A percentile compares a stretch with the other conserved stretches of the same genome.
Conservation (phyloP, 441 rosid species). For the Kokia cookei region DNA sequence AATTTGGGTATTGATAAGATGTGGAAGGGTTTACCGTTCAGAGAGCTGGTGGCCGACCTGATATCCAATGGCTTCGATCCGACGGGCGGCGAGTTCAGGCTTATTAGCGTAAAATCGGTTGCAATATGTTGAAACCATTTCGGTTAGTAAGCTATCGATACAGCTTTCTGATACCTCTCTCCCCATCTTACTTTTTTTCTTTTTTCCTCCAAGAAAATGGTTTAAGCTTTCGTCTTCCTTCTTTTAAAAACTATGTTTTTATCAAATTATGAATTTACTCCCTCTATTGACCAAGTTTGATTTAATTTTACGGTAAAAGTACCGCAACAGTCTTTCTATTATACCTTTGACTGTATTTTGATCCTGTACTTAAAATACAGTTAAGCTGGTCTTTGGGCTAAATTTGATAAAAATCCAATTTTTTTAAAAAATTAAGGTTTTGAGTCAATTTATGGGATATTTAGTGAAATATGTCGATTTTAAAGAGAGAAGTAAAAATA, state of each 20-base stretch:
- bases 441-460: too few species aligned
- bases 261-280: background rate
- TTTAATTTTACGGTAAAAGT: too few species aligned
- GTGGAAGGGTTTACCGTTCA: constrained; percentile 26
- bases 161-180: constrained; percentile 97
- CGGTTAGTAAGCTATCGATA: constrained; percentile 66
- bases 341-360: too few species aligned
- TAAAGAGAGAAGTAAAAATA: fast-evolving
- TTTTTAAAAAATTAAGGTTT: too few species aligned
- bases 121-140: constrained; percentile 79
- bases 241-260: background rate
- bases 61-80: constrained; percentile 96
- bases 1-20: background rate
- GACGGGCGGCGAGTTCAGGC: constrained; percentile 89
- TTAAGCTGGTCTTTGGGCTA: too few species aligned
- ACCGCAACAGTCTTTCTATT: too few species aligned
- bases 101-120: constrained; percentile 76
- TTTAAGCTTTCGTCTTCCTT: background rate
- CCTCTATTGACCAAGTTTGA: too few species aligned
- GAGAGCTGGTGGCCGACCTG: constrained; percentile 99
- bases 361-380: too few species aligned
- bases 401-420: too few species aligned
- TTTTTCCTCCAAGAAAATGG: background rate
- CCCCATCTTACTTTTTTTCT: constrained; percentile 24
- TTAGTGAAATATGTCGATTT: too few species aligned